phyloP scores from a whole-genome alignment of 345 rosid species.

The Arabidopsis suecica region DNA sequence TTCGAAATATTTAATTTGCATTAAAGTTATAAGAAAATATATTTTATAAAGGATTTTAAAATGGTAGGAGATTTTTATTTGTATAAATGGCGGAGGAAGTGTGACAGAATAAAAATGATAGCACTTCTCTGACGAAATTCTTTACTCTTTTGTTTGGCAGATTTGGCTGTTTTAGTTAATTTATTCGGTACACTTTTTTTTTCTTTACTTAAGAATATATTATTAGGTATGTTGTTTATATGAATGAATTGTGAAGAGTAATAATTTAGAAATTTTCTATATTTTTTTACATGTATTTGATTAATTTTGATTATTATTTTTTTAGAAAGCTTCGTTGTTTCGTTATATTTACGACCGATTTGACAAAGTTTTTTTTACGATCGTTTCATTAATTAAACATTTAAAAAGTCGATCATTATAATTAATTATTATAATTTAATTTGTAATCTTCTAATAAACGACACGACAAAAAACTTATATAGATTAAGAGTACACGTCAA shows the following conservation, averaged over 20 bases:
- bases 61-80: background rate
- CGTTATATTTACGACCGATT: background rate
- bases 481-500: background rate
- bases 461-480: background rate
- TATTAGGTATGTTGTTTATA: background rate
- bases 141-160: slow-evolving; percentile 15
- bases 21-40: background rate
- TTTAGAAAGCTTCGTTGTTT: background rate
- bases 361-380: background rate
- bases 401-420: background rate
- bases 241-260: background rate
- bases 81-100: background rate
- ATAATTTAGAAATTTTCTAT: background rate
- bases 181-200: background rate
- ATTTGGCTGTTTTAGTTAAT: slow-evolving; percentile 29
- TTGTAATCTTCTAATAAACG: accelerated
- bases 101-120: slow-evolving; percentile 33
- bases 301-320: background rate
- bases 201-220: background rate
- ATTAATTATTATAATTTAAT: background rate
- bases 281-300: background rate
- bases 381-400: background rate
- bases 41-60: background rate
- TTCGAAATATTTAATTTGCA: slow-evolving; percentile 9
- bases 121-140: slow-evolving; percentile 8